Conservation (phyloP, 2,329 filamentous ascomycete genomes). For the Talaromyces rugulosus region DNA sequence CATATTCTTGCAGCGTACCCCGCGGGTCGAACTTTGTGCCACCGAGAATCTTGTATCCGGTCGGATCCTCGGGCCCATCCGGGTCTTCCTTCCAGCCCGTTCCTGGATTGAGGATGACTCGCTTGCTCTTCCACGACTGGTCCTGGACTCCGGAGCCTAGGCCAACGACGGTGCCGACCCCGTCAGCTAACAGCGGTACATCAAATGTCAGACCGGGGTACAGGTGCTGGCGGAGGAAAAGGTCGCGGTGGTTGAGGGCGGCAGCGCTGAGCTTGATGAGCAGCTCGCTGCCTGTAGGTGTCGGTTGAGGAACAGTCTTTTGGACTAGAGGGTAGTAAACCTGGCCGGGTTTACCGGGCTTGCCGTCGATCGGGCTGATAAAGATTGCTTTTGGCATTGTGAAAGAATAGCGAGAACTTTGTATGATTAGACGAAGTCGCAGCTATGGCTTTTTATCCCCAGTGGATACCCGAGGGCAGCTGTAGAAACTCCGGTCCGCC, state of each 20-base stretch:
- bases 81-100: conserved; percentile 70
- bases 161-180: conserved; percentile 67
- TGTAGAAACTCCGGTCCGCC: neutral
- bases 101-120: conserved; percentile 74
- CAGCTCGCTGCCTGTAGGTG: conserved; percentile 63
- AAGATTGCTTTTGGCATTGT: conserved; percentile 44
- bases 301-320: conserved; percentile 59
- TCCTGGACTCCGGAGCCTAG: conserved; percentile 53
- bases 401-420: neutral
- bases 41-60: conserved; percentile 38
- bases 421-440: neutral
- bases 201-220: conserved; percentile 83
- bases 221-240: conserved; percentile 87
- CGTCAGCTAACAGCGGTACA: conserved; percentile 76
- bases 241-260: conserved; percentile 89
- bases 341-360: conserved; percentile 67
- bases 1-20: conserved; percentile 72
- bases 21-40: conserved; percentile 60
- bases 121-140: conserved; percentile 58
- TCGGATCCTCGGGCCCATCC: conserved; percentile 65
- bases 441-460: neutral
- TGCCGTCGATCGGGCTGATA: conserved; percentile 56
- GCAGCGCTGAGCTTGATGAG: conserved; percentile 72
- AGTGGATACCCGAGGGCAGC: neutral
- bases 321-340: conserved; percentile 63